Evolutionary conservation across 2,329 filamentous ascomycete species (phyloP), one percentile per base, ranked within the genome.

Genomic region (Neoascochyta sp.): DNA sequence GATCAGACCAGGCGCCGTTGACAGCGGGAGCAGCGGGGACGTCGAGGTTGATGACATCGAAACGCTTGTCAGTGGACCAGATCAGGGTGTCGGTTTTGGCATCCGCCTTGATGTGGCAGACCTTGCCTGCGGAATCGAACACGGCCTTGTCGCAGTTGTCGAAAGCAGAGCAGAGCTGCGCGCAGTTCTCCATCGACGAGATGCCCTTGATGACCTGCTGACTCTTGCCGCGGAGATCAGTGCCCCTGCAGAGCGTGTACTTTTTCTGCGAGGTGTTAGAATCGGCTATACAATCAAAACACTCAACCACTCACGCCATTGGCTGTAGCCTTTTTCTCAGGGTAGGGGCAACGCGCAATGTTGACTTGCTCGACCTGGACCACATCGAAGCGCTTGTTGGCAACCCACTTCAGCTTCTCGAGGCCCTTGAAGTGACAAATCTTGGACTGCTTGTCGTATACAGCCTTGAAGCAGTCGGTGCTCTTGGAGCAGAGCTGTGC

Each of bases 51-150:
- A 52, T 52, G 4, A 51, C 49, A 35, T 51, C 45, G 18, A 39
- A 54, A n/a, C 44, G 47, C 26, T 50, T 48, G 28, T 54, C 44
- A 7, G 50, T 51, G 3, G 49, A 52, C 51, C 51, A 54, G 23
- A 53, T 51, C 13, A 52, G 13, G 1, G 45, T 47, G 16, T 49
- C 43, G 8, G 37, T 42, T 6, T 27, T 44, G 3, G 47, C 27
- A 14, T 52, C 51, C 5, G 35, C 43, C 30, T 54, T 54, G 39
- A 54, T 44, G 28, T 54, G 45, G 27, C 51, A 54, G 5, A 39
- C 43, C 3, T 23, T 30, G 4, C 9, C 24, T 4, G 32, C 22
- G 7, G 36, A 35, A 19, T 54, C 51, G 21, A 36, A 54, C 4
- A 54, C 51, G 11, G 51, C 51, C 22, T 46, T 39, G 9, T 29